Evolutionary conservation across 257 asterid species (phyloP).

Genomic region (Haberlea rhodopensis): DNA sequence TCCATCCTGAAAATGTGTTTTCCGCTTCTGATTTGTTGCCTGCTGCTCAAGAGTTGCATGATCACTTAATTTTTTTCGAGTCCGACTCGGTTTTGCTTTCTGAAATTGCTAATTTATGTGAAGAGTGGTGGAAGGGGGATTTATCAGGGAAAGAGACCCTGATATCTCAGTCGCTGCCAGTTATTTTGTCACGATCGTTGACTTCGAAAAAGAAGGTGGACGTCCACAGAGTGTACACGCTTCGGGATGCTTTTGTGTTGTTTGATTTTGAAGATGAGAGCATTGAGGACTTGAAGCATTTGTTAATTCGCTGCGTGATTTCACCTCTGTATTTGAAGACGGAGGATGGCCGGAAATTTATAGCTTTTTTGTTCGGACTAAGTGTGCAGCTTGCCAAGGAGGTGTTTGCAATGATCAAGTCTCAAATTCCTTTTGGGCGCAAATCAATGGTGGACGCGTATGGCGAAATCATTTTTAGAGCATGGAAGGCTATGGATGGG

Average conservation of each 20-base stretch:
- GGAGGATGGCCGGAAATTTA: slow-evolving; percentile 83
- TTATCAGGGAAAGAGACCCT: slow-evolving; percentile 69
- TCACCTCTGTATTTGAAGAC: slow-evolving; percentile 83
- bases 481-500: slow-evolving; percentile 71
- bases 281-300: slow-evolving; percentile 84
- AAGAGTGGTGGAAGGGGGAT: slow-evolving; percentile 92
- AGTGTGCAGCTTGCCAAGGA: slow-evolving; percentile 78
- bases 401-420: slow-evolving; percentile 79
- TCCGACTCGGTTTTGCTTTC: slow-evolving; percentile 55
- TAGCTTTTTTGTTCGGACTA: slow-evolving; percentile 68
- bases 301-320: slow-evolving; percentile 78
- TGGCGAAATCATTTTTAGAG: slow-evolving; percentile 81
- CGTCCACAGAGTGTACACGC: slow-evolving; percentile 67
- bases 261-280: slow-evolving; percentile 98
- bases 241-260: slow-evolving; percentile 75
- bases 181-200: slow-evolving; percentile 73
- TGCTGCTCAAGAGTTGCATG: slow-evolving; percentile 61
- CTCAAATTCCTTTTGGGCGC: slow-evolving; percentile 86
- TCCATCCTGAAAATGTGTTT: slow-evolving; percentile 55
- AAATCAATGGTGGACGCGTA: slow-evolving; percentile 83
- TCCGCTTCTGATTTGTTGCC: slow-evolving; percentile 57
- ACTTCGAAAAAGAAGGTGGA: slow-evolving; percentile 82
- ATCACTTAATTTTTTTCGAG: slow-evolving; percentile 72
- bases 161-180: slow-evolving; percentile 80
- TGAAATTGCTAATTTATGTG: slow-evolving; percentile 75